These are phyloP conservation scores for Kuraishia borneana DNA, from an alignment of 805 yeast species.

Conservation along the genomic window DNA sequence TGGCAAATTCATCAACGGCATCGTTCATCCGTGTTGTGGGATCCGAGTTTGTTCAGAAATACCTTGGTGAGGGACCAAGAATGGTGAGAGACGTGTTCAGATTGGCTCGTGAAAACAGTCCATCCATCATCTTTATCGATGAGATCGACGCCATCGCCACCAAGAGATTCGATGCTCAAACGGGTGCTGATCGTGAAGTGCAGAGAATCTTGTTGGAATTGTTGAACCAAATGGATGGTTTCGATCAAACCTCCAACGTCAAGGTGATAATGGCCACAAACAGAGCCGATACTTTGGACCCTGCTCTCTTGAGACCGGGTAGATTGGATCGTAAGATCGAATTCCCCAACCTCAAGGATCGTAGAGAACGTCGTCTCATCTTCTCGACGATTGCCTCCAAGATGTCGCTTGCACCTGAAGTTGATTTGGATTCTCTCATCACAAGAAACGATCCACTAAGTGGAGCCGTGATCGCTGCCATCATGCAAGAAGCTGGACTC, in stretches of 20 bases:
- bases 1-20: slow-evolving; percentile 93
- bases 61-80: slow-evolving; percentile 98
- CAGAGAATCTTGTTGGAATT: slow-evolving; percentile 94
- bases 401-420: slow-evolving; percentile 98
- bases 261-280: slow-evolving; percentile 99
- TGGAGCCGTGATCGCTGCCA: slow-evolving; percentile 97
- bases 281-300: slow-evolving; percentile 98
- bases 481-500: slow-evolving; percentile 99
- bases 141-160: slow-evolving; percentile 99
- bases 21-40: slow-evolving; percentile 95
- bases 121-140: slow-evolving; percentile 93
- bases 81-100: slow-evolving; percentile 98
- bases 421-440: slow-evolving; percentile 87
- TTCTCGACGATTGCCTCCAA: slow-evolving; percentile 93
- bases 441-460: slow-evolving; percentile 94
- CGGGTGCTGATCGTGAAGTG: slow-evolving; percentile 99
- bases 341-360: slow-evolving; percentile 90
- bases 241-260: slow-evolving; percentile 89
- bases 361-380: slow-evolving; percentile 95
- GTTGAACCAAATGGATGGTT: slow-evolving; percentile 98
- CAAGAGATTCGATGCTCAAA: slow-evolving; percentile 97
- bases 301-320: slow-evolving; percentile 96
- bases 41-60: slow-evolving; percentile 96
- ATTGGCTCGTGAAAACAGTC: slow-evolving; percentile 94
- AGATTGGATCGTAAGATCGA: slow-evolving; percentile 97